Evolutionary conservation across 2,329 filamentous ascomycete species (phyloP), one percentile per base, ranked within the genome.

Genomic region (Aureobasidium mangrovei): DNA sequence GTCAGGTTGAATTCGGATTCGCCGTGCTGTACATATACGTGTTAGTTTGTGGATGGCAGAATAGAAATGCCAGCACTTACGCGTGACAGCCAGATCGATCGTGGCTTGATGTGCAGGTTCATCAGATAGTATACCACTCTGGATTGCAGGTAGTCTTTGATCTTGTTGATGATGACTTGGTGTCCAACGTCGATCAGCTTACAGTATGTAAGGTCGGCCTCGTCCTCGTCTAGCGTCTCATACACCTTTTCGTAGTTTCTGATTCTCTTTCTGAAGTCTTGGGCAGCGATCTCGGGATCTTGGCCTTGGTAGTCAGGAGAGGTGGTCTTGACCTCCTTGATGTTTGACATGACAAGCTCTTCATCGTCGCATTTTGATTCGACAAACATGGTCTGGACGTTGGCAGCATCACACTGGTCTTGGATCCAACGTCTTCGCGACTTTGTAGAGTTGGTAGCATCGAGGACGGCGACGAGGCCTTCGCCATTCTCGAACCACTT

Each of bases 191-290:
- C 85, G 78, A 97, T 94, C 67, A 98, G 86, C 73, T 98, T 97
- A 67, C 97, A 85, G 67, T 96, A 98, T 36, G 93, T 95, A 63
- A 93, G 82, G 62, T 91, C 78, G 62, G 81, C 82, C 75, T 97
- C 91, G 60, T 94, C 86, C 61, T 86, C 86, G 62, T 94, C 88
- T 64, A 98, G 88, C 1, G 89, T 91, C 73, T 95, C 83, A 71
- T 98, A 98, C 29, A 94, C 87, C 71, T 93, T 93, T 71, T 98
- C 93, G 71, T 98, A 98, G 71, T 96, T 95, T 65, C 86, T 83
- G 66, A 98, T 98, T 59, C 93, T 85, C 65, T 94, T 86, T 59
- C 89, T 84, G 73, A 98, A 98, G 70, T 98, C 93, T 55, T 83
- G 79, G 8, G 91, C 93, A 3, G 93, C 93, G 57, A 82, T 77